phyloP scores from a whole-genome alignment of 2,329 filamentous ascomycete genomes.

The Scopulariopsis brevicaulis region DNA sequence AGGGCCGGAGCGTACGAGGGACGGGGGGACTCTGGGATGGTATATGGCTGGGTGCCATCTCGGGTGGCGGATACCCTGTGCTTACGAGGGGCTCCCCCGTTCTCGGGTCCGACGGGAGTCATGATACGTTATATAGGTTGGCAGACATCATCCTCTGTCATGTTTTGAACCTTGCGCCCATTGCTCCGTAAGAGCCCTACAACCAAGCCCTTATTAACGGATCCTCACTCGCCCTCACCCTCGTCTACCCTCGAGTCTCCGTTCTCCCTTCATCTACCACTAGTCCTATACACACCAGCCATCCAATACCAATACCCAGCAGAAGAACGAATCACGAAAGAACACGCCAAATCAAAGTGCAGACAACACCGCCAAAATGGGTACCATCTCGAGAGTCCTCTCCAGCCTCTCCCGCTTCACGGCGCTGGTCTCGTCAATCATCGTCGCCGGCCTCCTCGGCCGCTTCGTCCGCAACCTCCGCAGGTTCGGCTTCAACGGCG shows the following conservation, averaged over 20 bases:
- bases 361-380: neutral
- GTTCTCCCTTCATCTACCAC: neutral
- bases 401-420: conserved; percentile 10
- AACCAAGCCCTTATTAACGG: neutral
- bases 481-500: conserved; percentile 3
- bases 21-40: too few species aligned
- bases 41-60: neutral
- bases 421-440: conserved; percentile 10
- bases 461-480: conserved; percentile 11
- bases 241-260: neutral
- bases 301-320: neutral
- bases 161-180: neutral
- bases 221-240: neutral
- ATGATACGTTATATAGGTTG: neutral
- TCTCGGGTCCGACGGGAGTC: neutral
- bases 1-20: neutral
- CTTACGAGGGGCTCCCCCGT: too few species aligned
- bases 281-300: neutral
- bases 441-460: conserved; percentile 13
- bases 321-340: neutral
- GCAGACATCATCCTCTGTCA: neutral
- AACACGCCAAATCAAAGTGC: neutral
- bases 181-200: neutral
- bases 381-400: conserved; percentile 1
- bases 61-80: neutral